Percentiles rank a stretch among this genome's conserved stretches.
These are phyloP conservation scores for Stylosanthes scabra DNA, from an alignment of 331 rosid genomes.

Conservation along the genomic window DNA sequence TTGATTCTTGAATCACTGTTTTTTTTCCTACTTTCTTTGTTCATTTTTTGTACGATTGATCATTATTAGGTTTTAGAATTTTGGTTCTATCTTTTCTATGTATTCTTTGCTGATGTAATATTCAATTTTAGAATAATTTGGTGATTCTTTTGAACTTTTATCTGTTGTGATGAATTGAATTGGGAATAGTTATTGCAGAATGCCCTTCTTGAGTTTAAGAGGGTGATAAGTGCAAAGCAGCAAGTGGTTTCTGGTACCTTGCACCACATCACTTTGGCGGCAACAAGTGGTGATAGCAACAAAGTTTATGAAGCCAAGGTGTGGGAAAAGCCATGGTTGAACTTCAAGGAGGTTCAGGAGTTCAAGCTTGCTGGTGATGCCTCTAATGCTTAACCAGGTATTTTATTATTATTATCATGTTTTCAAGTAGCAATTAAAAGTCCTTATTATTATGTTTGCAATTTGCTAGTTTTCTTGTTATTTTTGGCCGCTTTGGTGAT, in stretches of 20 bases:
- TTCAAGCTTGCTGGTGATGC: conserved; percentile 58
- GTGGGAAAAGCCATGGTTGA: conserved; percentile 67
- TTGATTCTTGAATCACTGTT: too few relatives aligned
- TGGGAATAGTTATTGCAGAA: conserved; percentile 51
- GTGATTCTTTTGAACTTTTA: background rate
- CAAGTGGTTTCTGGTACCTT: conserved; percentile 65
- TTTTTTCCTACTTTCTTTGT: too few relatives aligned
- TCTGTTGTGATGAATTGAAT: background rate
- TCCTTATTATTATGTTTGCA: too few relatives aligned
- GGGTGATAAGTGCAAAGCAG: conserved; percentile 56
- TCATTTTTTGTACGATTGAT: too few relatives aligned
- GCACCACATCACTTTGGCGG: conserved; percentile 58
- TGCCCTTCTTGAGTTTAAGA: conserved; percentile 53
- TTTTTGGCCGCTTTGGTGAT: too few relatives aligned
- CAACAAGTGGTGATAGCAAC: conserved; percentile 46
- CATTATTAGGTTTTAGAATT: background rate
- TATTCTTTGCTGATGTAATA: background rate
- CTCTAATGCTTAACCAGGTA: conserved; percentile 39
- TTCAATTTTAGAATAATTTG: background rate
- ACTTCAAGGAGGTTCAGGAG: conserved; percentile 67
- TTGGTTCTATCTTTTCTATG: background rate
- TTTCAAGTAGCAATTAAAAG: background rate
- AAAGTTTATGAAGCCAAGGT: conserved; percentile 71
- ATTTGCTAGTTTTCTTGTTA: too few relatives aligned
- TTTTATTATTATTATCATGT: background rate